These are phyloP conservation scores for Tolypocladium amazonense DNA, from an alignment of 2,329 filamentous ascomycete species.

Conservation along the genomic window DNA sequence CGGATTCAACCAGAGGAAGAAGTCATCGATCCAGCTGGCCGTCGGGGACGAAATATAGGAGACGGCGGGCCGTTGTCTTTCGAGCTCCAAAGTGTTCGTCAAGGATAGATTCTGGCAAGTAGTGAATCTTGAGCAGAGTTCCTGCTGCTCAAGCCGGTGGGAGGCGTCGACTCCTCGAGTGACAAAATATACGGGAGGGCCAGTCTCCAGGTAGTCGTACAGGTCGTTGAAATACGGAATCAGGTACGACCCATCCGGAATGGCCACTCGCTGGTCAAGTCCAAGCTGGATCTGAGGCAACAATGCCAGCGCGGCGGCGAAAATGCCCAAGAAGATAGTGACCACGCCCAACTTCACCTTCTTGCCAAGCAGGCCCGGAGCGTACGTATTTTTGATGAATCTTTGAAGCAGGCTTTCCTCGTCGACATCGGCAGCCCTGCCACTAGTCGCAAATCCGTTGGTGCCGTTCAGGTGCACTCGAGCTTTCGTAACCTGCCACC, in stretches of 20 bases:
- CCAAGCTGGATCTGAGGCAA: conserved; percentile 79
- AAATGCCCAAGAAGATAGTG: conserved; percentile 74
- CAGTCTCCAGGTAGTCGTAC: conserved; percentile 82
- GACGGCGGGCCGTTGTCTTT: conserved; percentile 77
- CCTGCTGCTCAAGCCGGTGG: conserved; percentile 62
- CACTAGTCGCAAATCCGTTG: conserved; percentile 45
- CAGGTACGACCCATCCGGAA: conserved; percentile 87
- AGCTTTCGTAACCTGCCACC: conserved; percentile 68
- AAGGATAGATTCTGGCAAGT: conserved; percentile 78
- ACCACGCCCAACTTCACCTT: conserved; percentile 70
- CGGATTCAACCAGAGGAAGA: conserved; percentile 93
- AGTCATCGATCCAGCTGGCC: conserved; percentile 96
- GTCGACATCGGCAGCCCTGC: conserved; percentile 58
- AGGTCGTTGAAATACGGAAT: conserved; percentile 96
- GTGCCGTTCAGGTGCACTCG: conserved; percentile 49
- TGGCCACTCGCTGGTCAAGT: conserved; percentile 86
- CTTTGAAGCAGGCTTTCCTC: conserved; percentile 76
- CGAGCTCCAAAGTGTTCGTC: conserved; percentile 84
- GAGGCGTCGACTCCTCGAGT: conserved; percentile 74
- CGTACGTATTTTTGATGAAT: conserved; percentile 86
- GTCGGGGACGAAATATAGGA: conserved; percentile 83
- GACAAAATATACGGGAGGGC: conserved; percentile 94
- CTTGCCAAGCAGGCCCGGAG: conserved; percentile 68
- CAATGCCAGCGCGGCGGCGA: conserved; percentile 75
- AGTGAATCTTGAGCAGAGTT: conserved; percentile 84